A percentile compares a stretch with the other conserved stretches of the same genome.
These are phyloP conservation scores for Pyricularia pennisetigena DNA, from an alignment of 2,329 filamentous ascomycete species.

Conservation along the genomic window DNA sequence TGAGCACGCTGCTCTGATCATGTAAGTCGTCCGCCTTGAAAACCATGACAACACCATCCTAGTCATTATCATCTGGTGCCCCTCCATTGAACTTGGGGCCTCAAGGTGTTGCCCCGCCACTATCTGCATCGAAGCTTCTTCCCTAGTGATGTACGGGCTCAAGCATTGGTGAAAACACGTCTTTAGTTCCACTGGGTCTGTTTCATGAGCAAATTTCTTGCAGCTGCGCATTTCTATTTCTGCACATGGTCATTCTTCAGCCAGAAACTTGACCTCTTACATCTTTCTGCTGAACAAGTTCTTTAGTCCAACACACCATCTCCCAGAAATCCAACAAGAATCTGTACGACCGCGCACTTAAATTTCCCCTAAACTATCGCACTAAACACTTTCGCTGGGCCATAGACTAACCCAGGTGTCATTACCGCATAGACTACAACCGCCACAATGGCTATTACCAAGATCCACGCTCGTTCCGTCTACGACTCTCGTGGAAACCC, in stretches of 20 bases:
- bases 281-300: not conserved
- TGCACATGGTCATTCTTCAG: not conserved
- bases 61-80: not conserved
- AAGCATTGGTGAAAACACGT: not conserved
- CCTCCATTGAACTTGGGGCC: not conserved
- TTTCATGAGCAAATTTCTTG: not conserved
- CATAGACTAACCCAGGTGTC: not conserved
- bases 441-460: slow-evolving; percentile 68
- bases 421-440: not conserved
- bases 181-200: not conserved
- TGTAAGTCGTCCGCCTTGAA: not conserved
- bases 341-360: not conserved
- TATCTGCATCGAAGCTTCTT: not conserved
- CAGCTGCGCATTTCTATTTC: not conserved
- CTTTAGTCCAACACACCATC: not conserved
- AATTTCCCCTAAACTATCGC: not conserved
- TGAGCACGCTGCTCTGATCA: not conserved
- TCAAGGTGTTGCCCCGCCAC: not conserved
- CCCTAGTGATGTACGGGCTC: not conserved
- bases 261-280: not conserved
- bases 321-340: not conserved
- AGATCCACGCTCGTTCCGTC: slow-evolving; percentile 87
- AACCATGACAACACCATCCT: not conserved
- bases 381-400: not conserved
- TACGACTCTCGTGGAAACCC: slow-evolving; percentile 99